Evolutionary conservation across 192 early-diverging fungal species (phyloP), one percentile per base, ranked within the genome.

Genomic region (Paraglomus brasilianum): DNA sequence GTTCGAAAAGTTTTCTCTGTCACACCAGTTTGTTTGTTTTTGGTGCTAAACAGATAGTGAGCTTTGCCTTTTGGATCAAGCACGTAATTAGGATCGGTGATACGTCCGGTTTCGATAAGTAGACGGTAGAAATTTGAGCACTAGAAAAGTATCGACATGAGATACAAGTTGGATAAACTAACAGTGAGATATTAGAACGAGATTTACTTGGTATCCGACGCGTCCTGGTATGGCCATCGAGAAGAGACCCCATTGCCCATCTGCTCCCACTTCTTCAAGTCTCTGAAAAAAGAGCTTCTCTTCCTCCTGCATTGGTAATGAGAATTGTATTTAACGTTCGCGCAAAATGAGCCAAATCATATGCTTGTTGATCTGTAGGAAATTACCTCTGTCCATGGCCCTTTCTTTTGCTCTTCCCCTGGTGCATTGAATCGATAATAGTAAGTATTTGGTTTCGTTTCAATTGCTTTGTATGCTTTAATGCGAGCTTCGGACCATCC

Each of bases 341-440:
- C 38, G 8, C 13, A 51, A 52, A 64, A 30, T 30, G 30, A 30
- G 30, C 30, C 30, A 30, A 46, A 66, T 14, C 8, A 49, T 24
- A 40, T 60, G 52, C 0, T 46, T 63, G 44, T n/a, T 39, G 13
- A 41, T 19, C 17, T 30, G 1, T 11, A 7, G n/a, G 17, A 15
- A 14, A 57, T n/a, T 69, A 86, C 85, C 66, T 83, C 77, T 14
- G 91, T 92, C 95, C 95, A 97, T 70, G 84, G 86, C 6, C 95
- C 95, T 57, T 93, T 95, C 51, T 88, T 83, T 71, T 98, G 95
- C 69, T 91, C 92, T 76, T 98, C 95, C 38, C 95, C 95, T 0
- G 95, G 95, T 2, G 93, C 94, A 75, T 98, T 98, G 78, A 98
- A 98, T 15, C 95, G 88, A 74, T 98, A 98, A 75, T 98, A 98